Evolutionary conservation across 805 yeast genomes (phyloP), one percentile per base, ranked within the genome.

Genomic region (Lipomyces sp.): DNA sequence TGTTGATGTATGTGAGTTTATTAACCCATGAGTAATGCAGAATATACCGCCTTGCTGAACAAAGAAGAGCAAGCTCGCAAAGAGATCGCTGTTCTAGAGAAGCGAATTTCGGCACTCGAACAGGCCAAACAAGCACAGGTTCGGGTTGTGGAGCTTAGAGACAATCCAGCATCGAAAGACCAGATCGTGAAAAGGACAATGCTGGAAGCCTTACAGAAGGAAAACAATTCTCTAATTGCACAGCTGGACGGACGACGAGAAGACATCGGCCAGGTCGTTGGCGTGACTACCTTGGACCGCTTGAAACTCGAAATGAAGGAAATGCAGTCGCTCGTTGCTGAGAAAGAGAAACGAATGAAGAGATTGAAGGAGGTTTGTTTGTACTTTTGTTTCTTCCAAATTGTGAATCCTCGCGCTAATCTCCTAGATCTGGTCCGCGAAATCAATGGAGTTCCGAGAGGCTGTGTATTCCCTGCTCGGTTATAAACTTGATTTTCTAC

Each of bases 381-480:
- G 8, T 18, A n/a, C 62, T 69, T 24, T 84, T 80, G 69, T 6
- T 51, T 24, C 24, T 24, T 24, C 1, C 24, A 24, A 24, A 24
- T 24, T 24, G 24, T 24, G 24, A 24, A 24, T 24, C 24, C 24
- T 24, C 24, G 24, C 34, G 34, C 54, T 51, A 32, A 51, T n/a
- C 34, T 51, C 30, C 13, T 85, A 87, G 69, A 83, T 85, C 5
- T 91, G 86, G 74, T 77, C 85, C 18, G 83, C 83, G 60, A 89
- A 90, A 74, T 86, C 94, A n/a, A 77, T 82, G 39, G 93, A 90
- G 73, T 87, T 90, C 60, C 79, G 91, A 48, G 86, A 87, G 39
- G 84, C 88, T 1, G 86, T 91, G 0, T 85, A 87, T 63, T 81
- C 87, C 3, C 81, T 89, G 35, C 81, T 92, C 60, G 97, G 97